Base-by-base conservation (phyloP, 345 rosid genomes). In the Corchorus olitorius region DNA sequence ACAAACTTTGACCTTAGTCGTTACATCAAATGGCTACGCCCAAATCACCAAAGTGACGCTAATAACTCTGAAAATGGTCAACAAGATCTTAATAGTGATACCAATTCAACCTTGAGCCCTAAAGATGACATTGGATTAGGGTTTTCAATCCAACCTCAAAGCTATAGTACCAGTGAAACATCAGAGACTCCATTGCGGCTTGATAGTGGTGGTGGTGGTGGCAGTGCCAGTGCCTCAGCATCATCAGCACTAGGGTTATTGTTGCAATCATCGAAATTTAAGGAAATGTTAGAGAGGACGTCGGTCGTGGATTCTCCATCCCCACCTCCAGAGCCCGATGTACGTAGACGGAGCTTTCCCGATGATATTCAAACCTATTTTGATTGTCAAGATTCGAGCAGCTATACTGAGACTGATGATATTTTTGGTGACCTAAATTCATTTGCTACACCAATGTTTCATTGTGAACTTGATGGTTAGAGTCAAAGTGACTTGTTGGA, bases 1-100 rank as follows among this genome's bases (percentile, higher is more conserved):
- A 92, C 98, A 1, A 94, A 94, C 81, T 94, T 94, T 77, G 97
- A 91, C 67, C 88, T 92, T 58, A 91, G 95, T 74, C 94, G 94
- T 76, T 94, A 94, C 79, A 80, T 87, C 75, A 85, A 81, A 60
- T 86, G 86, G 85, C 77, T 87, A 33, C 84, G 83, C 69, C 90
- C 92, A 3, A 46, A 74, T 52, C 76, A 76, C 8, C 80, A 20
- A 64, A 62, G 58, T 20, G n/a, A 37, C 14, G 20, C 19, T 5
- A 75, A 72, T 50, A 52, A 48, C 49, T 6, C 75, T 13, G 54
- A 41, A 13, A 70, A 49, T 35, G 27, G 13, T 55, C 66, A 43
- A 4, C 75, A 59, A 46, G 8, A 59, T 76, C 76, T 83, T 63
- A 77, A 39, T 12, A 7, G 14, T 0, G 73, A 69, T 22, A 39